Conservation (phyloP, 257 asterid species). For the Scutellaria minor region DNA sequence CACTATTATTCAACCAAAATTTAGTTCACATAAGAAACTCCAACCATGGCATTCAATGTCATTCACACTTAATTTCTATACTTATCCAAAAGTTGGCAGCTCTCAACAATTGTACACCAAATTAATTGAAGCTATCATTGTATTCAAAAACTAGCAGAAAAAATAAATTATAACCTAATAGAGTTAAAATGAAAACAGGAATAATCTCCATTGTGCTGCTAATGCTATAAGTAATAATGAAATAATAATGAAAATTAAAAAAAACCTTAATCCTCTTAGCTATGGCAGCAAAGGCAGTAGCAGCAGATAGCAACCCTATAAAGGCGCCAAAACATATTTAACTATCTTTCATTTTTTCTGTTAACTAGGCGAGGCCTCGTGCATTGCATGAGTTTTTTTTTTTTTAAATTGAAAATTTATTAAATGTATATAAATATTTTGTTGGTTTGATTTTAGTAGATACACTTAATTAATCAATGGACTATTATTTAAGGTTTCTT, state of each 20-base stretch:
- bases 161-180: too few species aligned
- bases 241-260: neutral
- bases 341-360: too few species aligned
- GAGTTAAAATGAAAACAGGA: neutral
- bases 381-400: too few species aligned
- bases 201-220: neutral
- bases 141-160: neutral
- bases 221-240: neutral
- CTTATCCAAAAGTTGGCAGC: neutral
- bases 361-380: too few species aligned
- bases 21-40: too few species aligned
- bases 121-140: neutral
- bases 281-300: slow-evolving; percentile 80
- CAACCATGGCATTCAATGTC: too few species aligned
- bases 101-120: neutral
- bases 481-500: too few species aligned
- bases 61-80: neutral
- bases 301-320: slow-evolving; percentile 73
- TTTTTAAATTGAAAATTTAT: too few species aligned
- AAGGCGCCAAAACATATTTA: slow-evolving; percentile 35
- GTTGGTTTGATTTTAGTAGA: too few species aligned
- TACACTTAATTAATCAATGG: too few species aligned
- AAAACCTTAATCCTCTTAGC: slow-evolving; percentile 72
- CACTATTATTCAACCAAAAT: neutral
- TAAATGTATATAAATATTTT: too few species aligned